Evolutionary conservation across 2,329 filamentous ascomycete species (phyloP), one percentile per base, ranked within the genome.

Genomic region (Microsporum ferrugineum): DNA sequence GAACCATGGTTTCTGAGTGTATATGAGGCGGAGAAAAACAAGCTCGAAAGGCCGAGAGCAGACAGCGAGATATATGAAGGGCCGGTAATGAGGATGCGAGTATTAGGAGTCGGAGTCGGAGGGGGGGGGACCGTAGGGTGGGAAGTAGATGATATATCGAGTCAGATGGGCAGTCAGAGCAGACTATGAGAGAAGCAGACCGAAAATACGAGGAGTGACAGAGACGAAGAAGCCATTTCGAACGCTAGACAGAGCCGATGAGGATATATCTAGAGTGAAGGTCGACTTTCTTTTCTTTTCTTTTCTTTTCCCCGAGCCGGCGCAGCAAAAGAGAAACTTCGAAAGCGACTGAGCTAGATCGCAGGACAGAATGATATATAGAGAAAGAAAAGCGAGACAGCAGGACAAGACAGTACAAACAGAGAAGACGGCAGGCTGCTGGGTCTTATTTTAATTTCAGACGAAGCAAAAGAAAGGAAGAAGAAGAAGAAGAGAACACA

Each of bases 211-310:
- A 47, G 43, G 17, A 47, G 43, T 27, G 43, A 47, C 43, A 47
- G 43, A 47, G 43, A 47, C n/a, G 43, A 47, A 27, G 49, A 53
- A 53, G 49, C 49, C 49, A 53, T 53, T n/a, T 23, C 49, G 49
- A 53, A 14, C n/a, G 39, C n/a, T 14, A 43, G 39, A 43, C n/a
- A 43, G 12, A 43, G 10, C 39, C 10, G 39, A 23, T 5, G 34
- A 36, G 34, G 34, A 2, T 36, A 36, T 36, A 36, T 36, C 34
- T 36, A 36, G n/a, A 27, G 43, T 10, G n/a, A 8, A 47, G 10
- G 17, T 53, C 49, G 47, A 29, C 8, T 29, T 51, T 14, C 17
- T 47, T 47, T 47, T 45, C n/a, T 7, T 7, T 8, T 23, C 8
- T 23, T 47, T n/a, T 47, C 43, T 23, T 6, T 2, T 8, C 17